Evolutionary conservation across 2,329 filamentous ascomycete species (phyloP).

Genomic region (Magnaporthiopsis incrustans): DNA sequence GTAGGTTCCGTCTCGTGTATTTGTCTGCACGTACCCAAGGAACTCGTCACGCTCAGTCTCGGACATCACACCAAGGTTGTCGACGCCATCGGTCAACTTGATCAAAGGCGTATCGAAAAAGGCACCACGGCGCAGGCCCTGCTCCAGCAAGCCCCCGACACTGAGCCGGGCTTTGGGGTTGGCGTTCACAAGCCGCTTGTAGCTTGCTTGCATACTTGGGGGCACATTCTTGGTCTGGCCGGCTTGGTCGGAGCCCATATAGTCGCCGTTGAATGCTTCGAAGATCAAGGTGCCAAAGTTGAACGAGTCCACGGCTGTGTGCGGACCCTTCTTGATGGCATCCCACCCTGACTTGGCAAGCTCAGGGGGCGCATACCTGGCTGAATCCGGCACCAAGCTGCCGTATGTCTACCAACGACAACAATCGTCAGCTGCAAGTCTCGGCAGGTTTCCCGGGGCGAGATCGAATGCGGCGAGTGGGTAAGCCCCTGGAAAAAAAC

Average conservation of each 20-base stretch:
- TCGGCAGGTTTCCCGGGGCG: neutral
- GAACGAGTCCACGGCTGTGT: slow-evolving; percentile 80
- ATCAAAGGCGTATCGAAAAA: slow-evolving; percentile 95
- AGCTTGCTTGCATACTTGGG: slow-evolving; percentile 80
- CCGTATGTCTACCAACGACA: slow-evolving; percentile 60
- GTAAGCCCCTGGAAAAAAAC: slow-evolving; percentile 1
- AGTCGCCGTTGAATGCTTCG: slow-evolving; percentile 87
- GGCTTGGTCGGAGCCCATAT: slow-evolving; percentile 67
- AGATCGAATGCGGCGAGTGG: slow-evolving; percentile 11
- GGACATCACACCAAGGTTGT: slow-evolving; percentile 82
- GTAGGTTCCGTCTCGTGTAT: too few relatives aligned
- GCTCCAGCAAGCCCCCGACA: slow-evolving; percentile 79
- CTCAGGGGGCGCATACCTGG: slow-evolving; percentile 80
- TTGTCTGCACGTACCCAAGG: slow-evolving; percentile 44
- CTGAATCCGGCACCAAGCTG: slow-evolving; percentile 76
- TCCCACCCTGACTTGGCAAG: slow-evolving; percentile 86
- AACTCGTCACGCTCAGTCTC: slow-evolving; percentile 80
- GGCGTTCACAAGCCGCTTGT: slow-evolving; percentile 79
- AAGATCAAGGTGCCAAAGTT: slow-evolving; percentile 76
- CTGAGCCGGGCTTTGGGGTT: slow-evolving; percentile 86
- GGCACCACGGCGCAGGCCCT: slow-evolving; percentile 70
- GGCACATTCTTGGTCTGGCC: slow-evolving; percentile 82
- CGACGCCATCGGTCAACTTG: slow-evolving; percentile 84
- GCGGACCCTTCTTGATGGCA: slow-evolving; percentile 71
- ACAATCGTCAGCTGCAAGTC: neutral